Evolutionary conservation across 768 basidiomycete species (phyloP).

Genomic region (Mycena maculata): DNA sequence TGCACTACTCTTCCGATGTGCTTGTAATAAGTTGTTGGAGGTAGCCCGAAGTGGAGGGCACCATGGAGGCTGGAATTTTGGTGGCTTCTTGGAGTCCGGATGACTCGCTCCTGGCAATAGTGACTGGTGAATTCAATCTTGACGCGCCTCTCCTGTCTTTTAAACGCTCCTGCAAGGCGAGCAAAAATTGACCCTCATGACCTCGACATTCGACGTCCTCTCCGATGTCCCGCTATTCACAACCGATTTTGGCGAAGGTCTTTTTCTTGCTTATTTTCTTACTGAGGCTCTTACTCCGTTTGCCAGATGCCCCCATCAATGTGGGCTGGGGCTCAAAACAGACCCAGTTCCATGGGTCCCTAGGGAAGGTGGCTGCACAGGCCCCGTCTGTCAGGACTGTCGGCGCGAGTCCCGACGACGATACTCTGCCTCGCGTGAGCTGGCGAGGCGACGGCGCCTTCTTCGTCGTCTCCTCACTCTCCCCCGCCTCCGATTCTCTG

Average conservation of each 20-base stretch:
- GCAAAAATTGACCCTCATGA: constrained; percentile 88
- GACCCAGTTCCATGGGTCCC: constrained; percentile 97
- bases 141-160: constrained; percentile 40
- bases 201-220: constrained; percentile 87
- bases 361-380: constrained; percentile 87
- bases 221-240: constrained; percentile 81
- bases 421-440: constrained; percentile 76
- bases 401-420: constrained; percentile 77
- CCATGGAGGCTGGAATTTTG: constrained; percentile 85
- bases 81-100: constrained; percentile 94
- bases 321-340: constrained; percentile 98
- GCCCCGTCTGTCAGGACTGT: constrained; percentile 54
- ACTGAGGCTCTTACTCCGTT: constrained; percentile 27
- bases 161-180: constrained; percentile 58
- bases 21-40: constrained; percentile 35
- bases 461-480: constrained; percentile 86
- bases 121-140: constrained; percentile 64
- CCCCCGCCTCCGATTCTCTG: constrained; percentile 50
- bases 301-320: constrained; percentile 89
- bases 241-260: constrained; percentile 88
- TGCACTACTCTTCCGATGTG: background rate
- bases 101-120: constrained; percentile 83
- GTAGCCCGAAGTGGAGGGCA: constrained; percentile 86
- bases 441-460: constrained; percentile 96
- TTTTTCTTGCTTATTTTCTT: background rate